These are phyloP conservation scores for Ambispora gerdemannii DNA, from an alignment of 192 early-diverging fungal genomes.

Conservation along the genomic window DNA sequence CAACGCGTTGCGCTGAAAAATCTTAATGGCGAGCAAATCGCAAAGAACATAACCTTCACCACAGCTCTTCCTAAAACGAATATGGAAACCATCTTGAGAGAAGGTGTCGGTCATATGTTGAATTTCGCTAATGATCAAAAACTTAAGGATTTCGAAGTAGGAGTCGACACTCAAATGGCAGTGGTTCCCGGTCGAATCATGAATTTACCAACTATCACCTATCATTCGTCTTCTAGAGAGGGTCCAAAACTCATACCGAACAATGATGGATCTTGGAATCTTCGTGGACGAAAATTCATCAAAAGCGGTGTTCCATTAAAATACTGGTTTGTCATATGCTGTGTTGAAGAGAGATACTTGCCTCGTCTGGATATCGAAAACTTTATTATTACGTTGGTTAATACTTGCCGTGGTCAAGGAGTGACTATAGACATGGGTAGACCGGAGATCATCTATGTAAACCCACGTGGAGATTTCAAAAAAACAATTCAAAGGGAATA, in stretches of 20 bases:
- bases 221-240: conserved; percentile 47
- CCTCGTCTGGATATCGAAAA: conserved; percentile 53
- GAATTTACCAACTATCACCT: conserved; percentile 74
- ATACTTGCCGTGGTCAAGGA: conserved; percentile 70
- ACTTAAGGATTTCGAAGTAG: conserved; percentile 70
- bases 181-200: conserved; percentile 74
- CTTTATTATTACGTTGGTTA: conserved; percentile 73
- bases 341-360: conserved; percentile 57
- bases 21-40: conserved; percentile 80
- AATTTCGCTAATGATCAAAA: conserved; percentile 66
- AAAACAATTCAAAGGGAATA: conserved; percentile 67
- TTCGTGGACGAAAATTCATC: conserved; percentile 80
- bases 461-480: conserved; percentile 62
- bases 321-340: conserved; percentile 82
- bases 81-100: conserved; percentile 65
- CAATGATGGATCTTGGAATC: conserved; percentile 87
- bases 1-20: conserved; percentile 75
- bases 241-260: conserved; percentile 49
- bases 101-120: conserved; percentile 61
- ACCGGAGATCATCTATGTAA: conserved; percentile 47
- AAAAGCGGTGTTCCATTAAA: conserved; percentile 67
- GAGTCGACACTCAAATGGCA: conserved; percentile 62
- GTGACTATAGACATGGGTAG: conserved; percentile 51
- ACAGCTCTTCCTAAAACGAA: conserved; percentile 76
- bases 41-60: conserved; percentile 94